Percentiles rank a stretch among this genome's conserved stretches.
phyloP scores from a whole-genome alignment of 2,329 filamentous ascomycete species.

The Fusarium setosum region DNA sequence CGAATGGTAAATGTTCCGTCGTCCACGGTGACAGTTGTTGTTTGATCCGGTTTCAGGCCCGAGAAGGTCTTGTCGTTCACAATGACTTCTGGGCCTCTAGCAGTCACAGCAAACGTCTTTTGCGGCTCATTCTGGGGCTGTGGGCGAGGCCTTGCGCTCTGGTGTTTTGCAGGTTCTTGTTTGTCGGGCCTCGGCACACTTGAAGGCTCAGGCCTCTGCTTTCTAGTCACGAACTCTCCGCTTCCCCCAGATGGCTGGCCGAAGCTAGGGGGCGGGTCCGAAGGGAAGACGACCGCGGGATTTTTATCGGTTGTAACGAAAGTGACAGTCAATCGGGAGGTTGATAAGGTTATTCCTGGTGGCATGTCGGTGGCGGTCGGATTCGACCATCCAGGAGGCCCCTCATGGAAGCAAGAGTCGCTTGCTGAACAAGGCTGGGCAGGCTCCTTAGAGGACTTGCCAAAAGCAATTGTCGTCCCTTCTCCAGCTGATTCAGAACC shows the following conservation, averaged over 20 bases:
- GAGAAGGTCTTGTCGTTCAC: slow-evolving; percentile 60
- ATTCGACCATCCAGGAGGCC: slow-evolving; percentile 5
- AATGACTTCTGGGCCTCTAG: slow-evolving; percentile 57
- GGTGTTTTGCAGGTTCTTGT: background rate
- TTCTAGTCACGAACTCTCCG: slow-evolving; percentile 16
- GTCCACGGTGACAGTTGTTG: slow-evolving; percentile 55
- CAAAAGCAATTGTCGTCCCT: background rate
- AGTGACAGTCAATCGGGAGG: slow-evolving; percentile 49
- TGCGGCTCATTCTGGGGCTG: slow-evolving; percentile 15
- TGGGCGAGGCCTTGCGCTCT: background rate
- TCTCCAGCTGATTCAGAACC: background rate
- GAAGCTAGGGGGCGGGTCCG: slow-evolving; percentile 53
- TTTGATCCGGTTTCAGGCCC: slow-evolving; percentile 50
- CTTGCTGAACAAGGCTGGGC: slow-evolving; percentile 12
- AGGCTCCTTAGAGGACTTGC: slow-evolving; percentile 22
- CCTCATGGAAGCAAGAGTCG: slow-evolving; percentile 5
- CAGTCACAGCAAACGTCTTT: slow-evolving; percentile 54
- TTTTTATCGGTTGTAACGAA: slow-evolving; percentile 67
- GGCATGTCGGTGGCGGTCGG: slow-evolving; percentile 7
- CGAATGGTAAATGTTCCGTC: slow-evolving; percentile 59
- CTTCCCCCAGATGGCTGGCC: slow-evolving; percentile 36
- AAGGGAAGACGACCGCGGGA: slow-evolving; percentile 59
- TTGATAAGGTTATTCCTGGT: slow-evolving; percentile 22
- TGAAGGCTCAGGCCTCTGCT: slow-evolving; percentile 34
- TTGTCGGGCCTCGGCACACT: background rate